Base-by-base conservation (phyloP, 345 rosid species). In the Lepidium didymum region DNA sequence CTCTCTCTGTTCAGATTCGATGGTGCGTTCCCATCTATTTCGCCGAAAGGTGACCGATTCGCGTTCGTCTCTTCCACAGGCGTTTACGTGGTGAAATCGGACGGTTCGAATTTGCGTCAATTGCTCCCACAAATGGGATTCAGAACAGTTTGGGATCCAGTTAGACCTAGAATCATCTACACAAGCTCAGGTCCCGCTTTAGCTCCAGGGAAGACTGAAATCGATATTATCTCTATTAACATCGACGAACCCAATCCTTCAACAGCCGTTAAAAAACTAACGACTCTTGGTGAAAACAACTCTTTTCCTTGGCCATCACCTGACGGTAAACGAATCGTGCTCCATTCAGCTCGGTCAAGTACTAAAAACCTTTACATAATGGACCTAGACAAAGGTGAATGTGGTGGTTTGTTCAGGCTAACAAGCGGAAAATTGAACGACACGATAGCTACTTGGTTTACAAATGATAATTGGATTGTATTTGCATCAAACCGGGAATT, bases 381-480 rank as follows among this genome's bases (percentile, higher is more conserved):
- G 93, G 96, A 92, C 38, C 82, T 90, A 0, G 70, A 56, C 16
- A 63, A 74, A 43, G 98, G 96, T 1, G 96, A 90, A 69, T n/a
- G 13, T 3, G 81, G 74, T 4, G 88, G 96, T 19, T 74, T 92
- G 3, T 59, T n/a, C 10, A 71, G 90, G 46, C 53, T 92, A 44
- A 92, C 96, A 0, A 77, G 78, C 5, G 98, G 98, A 25, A 78
- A 85, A 2, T 87, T 96, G 98, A 81, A 78, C 1, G 98, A 92
- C 18, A 87, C 98, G 0, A 87, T 92, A 84, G 84, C 91, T n/a
- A 81, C n/a, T 45, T 92, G 96, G 98, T 92, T 96, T 6, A 91
- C 96, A 0, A 86, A 77, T 7, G 87, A 91, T 18, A 79, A 90
- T 0, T 82, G 87, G 89, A 90, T 92, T 10, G 93, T 83, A 0